Evolutionary conservation across 2,329 filamentous ascomycete species (phyloP).

Genomic region (Nothophoma quercina): DNA sequence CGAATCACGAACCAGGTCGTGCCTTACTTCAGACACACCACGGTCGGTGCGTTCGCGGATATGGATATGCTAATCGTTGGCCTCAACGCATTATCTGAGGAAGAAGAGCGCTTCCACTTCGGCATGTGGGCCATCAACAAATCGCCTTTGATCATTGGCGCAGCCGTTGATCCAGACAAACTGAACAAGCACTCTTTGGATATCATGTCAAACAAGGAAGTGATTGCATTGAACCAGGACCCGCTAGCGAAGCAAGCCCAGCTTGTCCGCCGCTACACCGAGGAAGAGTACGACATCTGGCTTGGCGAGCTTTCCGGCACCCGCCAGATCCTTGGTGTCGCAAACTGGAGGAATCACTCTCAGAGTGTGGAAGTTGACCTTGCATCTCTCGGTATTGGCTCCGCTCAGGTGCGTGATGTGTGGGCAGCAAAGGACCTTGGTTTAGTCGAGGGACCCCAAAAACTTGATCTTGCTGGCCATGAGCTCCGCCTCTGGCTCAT

Average conservation of each 20-base stretch:
- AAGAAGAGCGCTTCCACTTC: constrained; percentile 55
- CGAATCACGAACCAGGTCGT: constrained; percentile 45
- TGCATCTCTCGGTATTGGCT: constrained; percentile 38
- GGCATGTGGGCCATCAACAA: constrained; percentile 58
- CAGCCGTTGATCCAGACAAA: constrained; percentile 41
- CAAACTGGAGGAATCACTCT: constrained; percentile 49
- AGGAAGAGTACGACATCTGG: constrained; percentile 51
- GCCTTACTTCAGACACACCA: constrained; percentile 39
- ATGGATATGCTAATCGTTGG: constrained; percentile 57
- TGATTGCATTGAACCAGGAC: constrained; percentile 67
- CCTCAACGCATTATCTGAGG: constrained; percentile 44
- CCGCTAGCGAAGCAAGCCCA: constrained; percentile 59
- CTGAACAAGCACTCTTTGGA: constrained; percentile 32
- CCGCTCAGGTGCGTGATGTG: constrained; percentile 47
- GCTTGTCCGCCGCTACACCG: constrained; percentile 54
- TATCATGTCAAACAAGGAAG: constrained; percentile 59
- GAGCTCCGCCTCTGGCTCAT: constrained; percentile 45
- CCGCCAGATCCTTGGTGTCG: constrained; percentile 46
- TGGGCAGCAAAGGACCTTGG: constrained; percentile 43
- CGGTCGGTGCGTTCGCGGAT: constrained; percentile 41
- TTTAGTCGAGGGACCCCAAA: constrained; percentile 22
- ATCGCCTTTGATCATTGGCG: constrained; percentile 55
- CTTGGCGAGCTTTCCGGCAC: constrained; percentile 47
- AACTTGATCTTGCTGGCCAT: constrained; percentile 31
- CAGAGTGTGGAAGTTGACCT: constrained; percentile 45